These are phyloP conservation scores for Tolypocladium ovalisporum DNA, from an alignment of 2,329 filamentous ascomycete genomes.

Conservation along the genomic window DNA sequence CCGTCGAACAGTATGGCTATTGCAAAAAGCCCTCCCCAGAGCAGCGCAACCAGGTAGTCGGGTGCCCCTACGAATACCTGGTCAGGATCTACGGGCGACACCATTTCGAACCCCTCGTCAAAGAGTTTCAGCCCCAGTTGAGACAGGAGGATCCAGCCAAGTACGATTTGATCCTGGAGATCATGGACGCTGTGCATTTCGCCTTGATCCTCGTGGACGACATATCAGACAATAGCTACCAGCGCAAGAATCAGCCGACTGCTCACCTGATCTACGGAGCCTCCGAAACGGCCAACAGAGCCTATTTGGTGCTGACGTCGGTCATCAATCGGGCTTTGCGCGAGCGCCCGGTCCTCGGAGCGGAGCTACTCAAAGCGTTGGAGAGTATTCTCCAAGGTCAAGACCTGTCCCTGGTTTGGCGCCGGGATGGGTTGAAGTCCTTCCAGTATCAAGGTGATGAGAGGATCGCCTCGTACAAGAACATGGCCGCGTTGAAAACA, in stretches of 20 bases:
- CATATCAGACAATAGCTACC: slow-evolving; percentile 7
- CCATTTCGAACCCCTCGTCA: slow-evolving; percentile 5
- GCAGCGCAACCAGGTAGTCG: background rate
- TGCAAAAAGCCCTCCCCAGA: slow-evolving; percentile 1
- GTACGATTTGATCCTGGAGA: slow-evolving; percentile 5
- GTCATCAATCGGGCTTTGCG: slow-evolving; percentile 6
- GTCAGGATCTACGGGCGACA: slow-evolving; percentile 5
- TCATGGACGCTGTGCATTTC: slow-evolving; percentile 9
- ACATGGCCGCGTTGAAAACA: slow-evolving; percentile 7
- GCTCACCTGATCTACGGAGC: slow-evolving; percentile 8
- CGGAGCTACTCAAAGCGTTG: slow-evolving; percentile 4
- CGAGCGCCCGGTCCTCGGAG: slow-evolving; percentile 4
- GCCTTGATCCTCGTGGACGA: slow-evolving; percentile 8
- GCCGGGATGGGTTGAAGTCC: slow-evolving; percentile 4
- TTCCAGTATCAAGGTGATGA: slow-evolving; percentile 2
- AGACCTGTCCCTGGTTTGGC: slow-evolving; percentile 8
- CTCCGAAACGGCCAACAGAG: slow-evolving; percentile 7
- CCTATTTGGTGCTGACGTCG: slow-evolving; percentile 6
- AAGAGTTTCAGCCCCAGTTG: slow-evolving; percentile 2
- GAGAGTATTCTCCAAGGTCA: slow-evolving; percentile 7
- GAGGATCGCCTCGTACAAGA: slow-evolving; percentile 3
- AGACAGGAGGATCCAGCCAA: slow-evolving; percentile 2
- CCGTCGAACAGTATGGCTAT: slow-evolving; percentile 1
- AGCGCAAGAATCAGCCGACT: slow-evolving; percentile 6
- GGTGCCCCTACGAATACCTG: slow-evolving; percentile 7